These are phyloP conservation scores for Graphilbum sp. DNA, from an alignment of 2,329 filamentous ascomycete genomes.

Conservation along the genomic window DNA sequence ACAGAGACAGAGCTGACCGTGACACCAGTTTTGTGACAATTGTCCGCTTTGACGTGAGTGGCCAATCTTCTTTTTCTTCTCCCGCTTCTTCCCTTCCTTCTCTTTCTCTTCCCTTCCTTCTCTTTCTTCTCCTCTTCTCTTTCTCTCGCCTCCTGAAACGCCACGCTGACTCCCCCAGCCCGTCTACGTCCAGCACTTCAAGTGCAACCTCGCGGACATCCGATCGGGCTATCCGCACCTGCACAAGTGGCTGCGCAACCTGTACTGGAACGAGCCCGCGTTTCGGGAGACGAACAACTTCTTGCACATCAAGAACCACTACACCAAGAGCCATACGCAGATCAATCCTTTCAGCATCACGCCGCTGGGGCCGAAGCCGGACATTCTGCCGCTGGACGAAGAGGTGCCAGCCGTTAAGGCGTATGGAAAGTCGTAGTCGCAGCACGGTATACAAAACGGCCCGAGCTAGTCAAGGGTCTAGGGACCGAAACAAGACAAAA, in stretches of 20 bases:
- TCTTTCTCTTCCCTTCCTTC: not conserved
- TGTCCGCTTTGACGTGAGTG: slow-evolving; percentile 47
- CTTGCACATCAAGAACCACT: slow-evolving; percentile 81
- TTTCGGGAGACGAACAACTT: slow-evolving; percentile 79
- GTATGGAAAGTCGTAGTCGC: too few relatives aligned
- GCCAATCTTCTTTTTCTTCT: not conserved
- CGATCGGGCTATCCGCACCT: slow-evolving; percentile 66
- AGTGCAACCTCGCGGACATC: slow-evolving; percentile 75
- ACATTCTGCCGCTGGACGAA: slow-evolving; percentile 62
- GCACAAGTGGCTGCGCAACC: slow-evolving; percentile 63
- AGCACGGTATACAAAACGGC: too few relatives aligned
- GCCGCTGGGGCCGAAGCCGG: slow-evolving; percentile 67
- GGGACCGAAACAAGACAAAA: too few relatives aligned
- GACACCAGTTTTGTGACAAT: slow-evolving; percentile 44
- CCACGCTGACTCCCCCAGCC: slow-evolving; percentile 19
- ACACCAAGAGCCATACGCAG: slow-evolving; percentile 44
- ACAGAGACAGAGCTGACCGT: too few relatives aligned
- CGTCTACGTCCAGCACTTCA: slow-evolving; percentile 79
- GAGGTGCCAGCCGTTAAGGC: slow-evolving; percentile 48
- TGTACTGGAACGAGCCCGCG: slow-evolving; percentile 71
- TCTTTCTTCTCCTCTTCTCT: not conserved
- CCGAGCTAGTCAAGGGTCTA: too few relatives aligned
- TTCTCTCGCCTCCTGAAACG: not conserved
- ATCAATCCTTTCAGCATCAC: slow-evolving; percentile 61
- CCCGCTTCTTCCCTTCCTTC: not conserved